Evolutionary conservation across 2,329 filamentous ascomycete genomes (phyloP), one percentile per base, ranked within the genome.

Genomic region (Graphium sp.): DNA sequence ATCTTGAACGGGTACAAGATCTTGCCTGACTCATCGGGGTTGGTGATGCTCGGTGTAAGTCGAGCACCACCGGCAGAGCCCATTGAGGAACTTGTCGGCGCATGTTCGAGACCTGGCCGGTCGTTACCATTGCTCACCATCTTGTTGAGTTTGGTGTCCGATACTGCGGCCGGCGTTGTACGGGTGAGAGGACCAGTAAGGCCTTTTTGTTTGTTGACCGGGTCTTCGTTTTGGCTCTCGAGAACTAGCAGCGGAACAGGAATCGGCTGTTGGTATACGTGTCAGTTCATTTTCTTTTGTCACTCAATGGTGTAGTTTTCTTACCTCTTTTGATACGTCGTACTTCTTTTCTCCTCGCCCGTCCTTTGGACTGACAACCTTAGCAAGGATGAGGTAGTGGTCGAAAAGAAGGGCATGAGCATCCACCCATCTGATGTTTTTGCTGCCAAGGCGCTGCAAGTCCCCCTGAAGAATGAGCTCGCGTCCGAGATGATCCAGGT

Each of bases 171-270:
- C n/a, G 66, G 58, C 19, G 77, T 61, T 15, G 74, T 66, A 28
- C 68, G 58, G 7, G 61, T 58, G 15, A 73, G 46, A 2, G 70
- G 68, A 2, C 69, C 62, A 2, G 74, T 70, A 29, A 87, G 69
- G 24, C 80, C 74, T 46, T 83, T 85, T 40, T 70, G 65, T 48
- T 89, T 92, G 32, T 85, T 69, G 5, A 95, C 79, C 0, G 89
- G 75, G 37, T 93, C 83, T 38, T 98, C 91, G 39, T 87, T 82
- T 39, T 81, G 76, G 47, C 81, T 93, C 51, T 98, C 91, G 1
- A 98, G 61, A 28, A 92, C 81, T 16, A 98, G 61, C 3, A 98
- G 62, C 41, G 92, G 85, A 87, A 98, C 98, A 0, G 89, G 89
- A 37, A 98, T 94, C 6, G 80, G 83, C 59, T 78, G 24, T n/a